These are phyloP conservation scores for Pleurostoma richardsiae DNA, from an alignment of 2,329 filamentous ascomycete genomes.

Conservation along the genomic window DNA sequence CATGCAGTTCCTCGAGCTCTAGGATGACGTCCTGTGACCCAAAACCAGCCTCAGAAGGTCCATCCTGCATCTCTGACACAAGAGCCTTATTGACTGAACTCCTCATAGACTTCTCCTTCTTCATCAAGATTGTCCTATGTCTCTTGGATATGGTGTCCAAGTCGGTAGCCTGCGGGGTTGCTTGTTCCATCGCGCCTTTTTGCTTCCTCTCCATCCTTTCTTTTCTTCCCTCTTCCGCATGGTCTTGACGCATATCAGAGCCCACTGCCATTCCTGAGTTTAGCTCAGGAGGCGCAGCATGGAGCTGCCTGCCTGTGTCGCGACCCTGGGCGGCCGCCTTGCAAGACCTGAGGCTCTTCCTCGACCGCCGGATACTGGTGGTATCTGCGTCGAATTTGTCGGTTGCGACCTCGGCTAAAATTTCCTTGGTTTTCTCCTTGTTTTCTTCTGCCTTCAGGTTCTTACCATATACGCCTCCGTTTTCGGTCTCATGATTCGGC, in stretches of 20 bases:
- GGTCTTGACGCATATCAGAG: too few relatives aligned
- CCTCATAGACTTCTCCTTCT: slow-evolving; percentile 50
- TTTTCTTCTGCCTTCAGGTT: slow-evolving; percentile 3
- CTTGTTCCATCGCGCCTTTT: slow-evolving; percentile 13
- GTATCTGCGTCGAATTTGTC: too few relatives aligned
- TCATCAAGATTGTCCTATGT: slow-evolving; percentile 49
- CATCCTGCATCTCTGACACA: too few relatives aligned
- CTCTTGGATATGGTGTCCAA: slow-evolving; percentile 16
- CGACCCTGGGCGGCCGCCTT: too few relatives aligned
- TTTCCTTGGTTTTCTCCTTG: slow-evolving; percentile 3
- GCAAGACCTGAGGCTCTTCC: too few relatives aligned
- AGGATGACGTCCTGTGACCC: slow-evolving; percentile 23
- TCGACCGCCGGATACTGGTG: too few relatives aligned
- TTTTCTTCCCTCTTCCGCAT: slow-evolving; percentile 15
- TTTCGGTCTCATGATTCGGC: too few relatives aligned
- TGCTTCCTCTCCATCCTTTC: slow-evolving; percentile 28
- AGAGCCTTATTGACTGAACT: slow-evolving; percentile 3
- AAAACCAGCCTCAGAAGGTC: slow-evolving; percentile 11
- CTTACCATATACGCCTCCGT: too few relatives aligned
- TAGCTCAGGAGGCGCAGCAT: too few relatives aligned
- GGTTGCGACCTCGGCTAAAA: slow-evolving; percentile 11
- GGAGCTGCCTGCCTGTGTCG: too few relatives aligned
- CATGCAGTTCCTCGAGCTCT: slow-evolving; percentile 45
- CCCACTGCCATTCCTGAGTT: too few relatives aligned
- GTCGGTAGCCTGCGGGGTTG: background rate